phyloP scores from a whole-genome alignment of 371 early-diverging fungal species.

The Mortierella sp. region DNA sequence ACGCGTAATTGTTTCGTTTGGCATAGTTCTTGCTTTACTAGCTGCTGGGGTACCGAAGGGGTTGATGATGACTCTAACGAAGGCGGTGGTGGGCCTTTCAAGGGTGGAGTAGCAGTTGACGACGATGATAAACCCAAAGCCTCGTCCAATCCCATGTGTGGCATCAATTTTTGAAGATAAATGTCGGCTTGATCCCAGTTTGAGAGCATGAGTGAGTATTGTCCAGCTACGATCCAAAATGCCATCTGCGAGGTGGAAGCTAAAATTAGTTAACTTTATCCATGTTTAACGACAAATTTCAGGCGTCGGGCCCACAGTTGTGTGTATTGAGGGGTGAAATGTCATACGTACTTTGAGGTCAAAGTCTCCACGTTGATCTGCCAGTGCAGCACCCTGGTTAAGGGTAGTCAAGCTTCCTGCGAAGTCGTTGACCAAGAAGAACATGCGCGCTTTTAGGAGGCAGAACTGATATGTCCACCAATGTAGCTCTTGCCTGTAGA shows the following conservation, averaged over 20 bases:
- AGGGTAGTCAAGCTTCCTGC: constrained; percentile 34
- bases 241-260: constrained; percentile 23
- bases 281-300: neutral
- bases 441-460: constrained; percentile 34
- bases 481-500: constrained; percentile 30
- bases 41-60: neutral
- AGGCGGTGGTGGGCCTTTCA: neutral
- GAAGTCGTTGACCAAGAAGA: constrained; percentile 42
- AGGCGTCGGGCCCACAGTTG: neutral
- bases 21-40: constrained; percentile 4
- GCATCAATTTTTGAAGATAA: constrained; percentile 30
- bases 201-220: constrained; percentile 48
- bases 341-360: constrained; percentile 40
- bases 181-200: constrained; percentile 41
- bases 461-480: constrained; percentile 50
- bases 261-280: neutral
- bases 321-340: neutral
- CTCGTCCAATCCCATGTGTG: constrained; percentile 34
- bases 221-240: constrained; percentile 53
- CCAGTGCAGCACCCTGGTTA: constrained; percentile 39
- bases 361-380: constrained; percentile 37
- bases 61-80: neutral
- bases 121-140: neutral
- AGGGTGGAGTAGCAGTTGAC: neutral
- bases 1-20: constrained; percentile 48